A percentile compares a stretch with the other conserved stretches of the same genome.
Evolutionary conservation across 441 rosid genomes (phyloP).

Genomic region (Erodium trifolium): DNA sequence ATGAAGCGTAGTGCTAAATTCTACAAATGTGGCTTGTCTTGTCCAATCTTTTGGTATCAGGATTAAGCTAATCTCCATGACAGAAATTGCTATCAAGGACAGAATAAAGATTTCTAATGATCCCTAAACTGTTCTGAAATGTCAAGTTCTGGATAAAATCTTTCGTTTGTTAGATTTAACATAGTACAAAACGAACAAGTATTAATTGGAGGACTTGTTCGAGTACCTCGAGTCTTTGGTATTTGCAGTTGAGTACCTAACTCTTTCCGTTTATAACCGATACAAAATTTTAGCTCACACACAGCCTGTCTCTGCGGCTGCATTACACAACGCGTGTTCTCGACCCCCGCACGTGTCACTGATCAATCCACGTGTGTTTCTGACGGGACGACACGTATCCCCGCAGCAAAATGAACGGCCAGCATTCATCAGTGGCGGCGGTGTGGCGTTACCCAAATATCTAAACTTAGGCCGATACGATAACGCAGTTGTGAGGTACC

Average conservation of each 20-base stretch:
- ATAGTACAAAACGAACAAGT: too few species aligned
- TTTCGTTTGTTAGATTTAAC: too few species aligned
- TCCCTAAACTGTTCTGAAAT: background rate
- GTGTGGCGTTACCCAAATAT: conserved; percentile 2
- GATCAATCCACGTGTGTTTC: background rate
- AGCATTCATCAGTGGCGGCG: background rate
- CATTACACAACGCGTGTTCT: background rate
- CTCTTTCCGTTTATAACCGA: background rate
- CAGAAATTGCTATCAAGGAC: too few species aligned
- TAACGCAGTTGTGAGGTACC: background rate
- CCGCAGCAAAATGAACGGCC: background rate
- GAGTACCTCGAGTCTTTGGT: background rate
- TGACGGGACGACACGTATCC: background rate
- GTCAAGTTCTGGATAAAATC: background rate
- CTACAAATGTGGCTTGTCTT: background rate
- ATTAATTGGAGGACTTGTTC: too few species aligned
- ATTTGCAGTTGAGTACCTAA: conserved; percentile 6
- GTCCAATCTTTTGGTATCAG: background rate
- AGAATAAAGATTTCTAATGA: background rate
- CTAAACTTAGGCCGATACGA: background rate
- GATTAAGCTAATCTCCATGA: background rate
- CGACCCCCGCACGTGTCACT: too few species aligned
- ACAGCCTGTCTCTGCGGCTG: background rate
- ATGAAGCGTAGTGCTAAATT: background rate
- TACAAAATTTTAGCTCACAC: background rate